Evolutionary conservation across 2,329 filamentous ascomycete genomes (phyloP).

Genomic region (Colletotrichum gigasporum): DNA sequence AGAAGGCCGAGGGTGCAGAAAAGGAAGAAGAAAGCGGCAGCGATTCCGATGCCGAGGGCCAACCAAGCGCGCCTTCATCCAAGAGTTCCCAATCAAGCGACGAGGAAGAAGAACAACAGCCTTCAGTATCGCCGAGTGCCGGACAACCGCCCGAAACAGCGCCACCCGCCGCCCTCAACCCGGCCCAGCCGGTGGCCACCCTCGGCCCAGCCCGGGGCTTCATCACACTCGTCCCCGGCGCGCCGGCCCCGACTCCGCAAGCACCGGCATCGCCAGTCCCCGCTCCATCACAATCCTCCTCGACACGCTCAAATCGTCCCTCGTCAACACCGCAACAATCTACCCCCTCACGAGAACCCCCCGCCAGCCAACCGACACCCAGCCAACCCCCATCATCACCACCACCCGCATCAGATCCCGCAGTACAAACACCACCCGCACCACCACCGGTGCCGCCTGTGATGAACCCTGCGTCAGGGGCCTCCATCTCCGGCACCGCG

Average conservation of each 20-base stretch:
- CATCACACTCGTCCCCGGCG: constrained; percentile 22
- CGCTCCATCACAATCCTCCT: background rate
- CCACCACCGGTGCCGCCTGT: background rate
- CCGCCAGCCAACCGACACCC: background rate
- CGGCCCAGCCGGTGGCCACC: background rate
- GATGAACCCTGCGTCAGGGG: too few relatives aligned
- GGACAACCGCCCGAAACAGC: background rate
- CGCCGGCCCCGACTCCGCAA: constrained; percentile 1
- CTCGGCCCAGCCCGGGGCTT: constrained; percentile 14
- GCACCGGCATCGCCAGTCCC: background rate
- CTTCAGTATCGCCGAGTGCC: background rate
- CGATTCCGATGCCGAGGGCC: background rate
- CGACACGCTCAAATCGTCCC: background rate
- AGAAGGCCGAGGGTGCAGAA: background rate
- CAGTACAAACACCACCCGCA: background rate
- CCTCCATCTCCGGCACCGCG: constrained; percentile 6
- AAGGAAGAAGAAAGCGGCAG: background rate
- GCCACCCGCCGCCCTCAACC: constrained; percentile 5
- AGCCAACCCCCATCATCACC: background rate
- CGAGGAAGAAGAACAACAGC: constrained; percentile 6
- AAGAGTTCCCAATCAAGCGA: constrained; percentile 6
- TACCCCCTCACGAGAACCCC: background rate
- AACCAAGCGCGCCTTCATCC: background rate
- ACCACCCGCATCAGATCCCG: background rate
- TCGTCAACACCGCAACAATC: background rate